phyloP scores from a whole-genome alignment of 106 monocot genomes.

The Vanilla planifolia region DNA sequence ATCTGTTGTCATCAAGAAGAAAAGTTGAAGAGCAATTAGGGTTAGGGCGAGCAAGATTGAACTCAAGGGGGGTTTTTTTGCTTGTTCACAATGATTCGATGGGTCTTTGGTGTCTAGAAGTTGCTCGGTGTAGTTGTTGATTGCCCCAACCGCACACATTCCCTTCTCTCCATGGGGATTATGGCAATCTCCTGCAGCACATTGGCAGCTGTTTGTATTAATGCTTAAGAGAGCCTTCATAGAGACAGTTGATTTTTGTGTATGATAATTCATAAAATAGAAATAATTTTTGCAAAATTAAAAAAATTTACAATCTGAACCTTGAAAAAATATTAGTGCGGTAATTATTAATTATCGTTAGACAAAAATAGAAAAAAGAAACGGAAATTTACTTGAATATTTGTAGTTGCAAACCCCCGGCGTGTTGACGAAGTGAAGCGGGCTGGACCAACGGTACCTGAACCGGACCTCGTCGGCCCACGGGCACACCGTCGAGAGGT shows the following conservation, averaged over 20 bases:
- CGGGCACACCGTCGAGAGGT: conserved; percentile 63
- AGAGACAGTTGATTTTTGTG: too few species aligned
- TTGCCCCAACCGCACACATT: conserved; percentile 77
- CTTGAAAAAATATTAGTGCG: too few species aligned
- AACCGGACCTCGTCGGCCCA: conserved; percentile 73
- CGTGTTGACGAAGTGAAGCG: conserved; percentile 78
- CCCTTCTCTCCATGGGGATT: conserved; percentile 28
- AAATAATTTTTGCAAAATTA: too few species aligned
- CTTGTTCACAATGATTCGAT: conserved; percentile 33
- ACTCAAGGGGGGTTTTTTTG: neutral
- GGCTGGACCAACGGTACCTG: conserved; percentile 66
- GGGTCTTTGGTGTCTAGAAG: conserved; percentile 33
- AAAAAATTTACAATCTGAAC: too few species aligned
- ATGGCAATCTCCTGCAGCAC: conserved; percentile 68
- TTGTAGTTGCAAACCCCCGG: conserved; percentile 77
- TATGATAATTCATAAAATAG: too few species aligned
- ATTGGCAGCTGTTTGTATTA: too few species aligned
- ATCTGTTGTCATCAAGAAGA: conserved; percentile 11
- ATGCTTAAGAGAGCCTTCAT: too few species aligned
- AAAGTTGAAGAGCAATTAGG: neutral
- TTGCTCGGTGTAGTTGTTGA: conserved; percentile 75
- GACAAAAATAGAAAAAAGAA: too few species aligned
- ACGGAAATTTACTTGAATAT: conserved; percentile 51
- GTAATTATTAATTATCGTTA: too few species aligned
- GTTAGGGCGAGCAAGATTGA: neutral